Base-by-base conservation (phyloP, 805 yeast species). In the Metschnikowia proteae region DNA sequence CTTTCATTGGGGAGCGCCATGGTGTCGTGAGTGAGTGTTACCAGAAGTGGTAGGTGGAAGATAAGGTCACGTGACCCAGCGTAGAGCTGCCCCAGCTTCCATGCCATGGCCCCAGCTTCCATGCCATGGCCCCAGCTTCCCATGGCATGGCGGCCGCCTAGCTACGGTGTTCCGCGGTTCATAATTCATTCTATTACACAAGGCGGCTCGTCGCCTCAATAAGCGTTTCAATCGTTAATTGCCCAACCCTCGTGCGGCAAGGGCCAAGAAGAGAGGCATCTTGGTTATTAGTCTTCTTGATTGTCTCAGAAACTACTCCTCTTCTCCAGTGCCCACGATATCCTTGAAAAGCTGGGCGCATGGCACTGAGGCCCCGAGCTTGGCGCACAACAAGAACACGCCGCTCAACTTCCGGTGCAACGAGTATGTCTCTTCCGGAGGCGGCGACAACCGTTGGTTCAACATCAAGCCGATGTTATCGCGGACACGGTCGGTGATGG, bases 401-500 rank as follows among this genome's bases (percentile, higher is more conserved):
- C 99, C 99, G 62, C 96, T 87, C 61, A 94, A 82, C 63, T 94
- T 94, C 60, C 99, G 78, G 68, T 94, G 99, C 58, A 94, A 74
- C n/a, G 96, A 86, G 65, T 94, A 94, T 0, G 99, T 94, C 67
- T 94, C 99, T 61, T 94, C 98, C 2, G 99, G 99, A 10, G 99
- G 99, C 3, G 99, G 97, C 3, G 96, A 82, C 52, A 94, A 73
- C 57, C 99, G 80, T 66, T 94, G 96, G 52, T 84, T 80, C 52
- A 94, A 75, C 99, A 94, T 94, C 46, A 91, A 70, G 2, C 89
- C 83, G 56, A 94, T 88, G 60, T 91, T 90, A 3, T 81, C 84
- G 55, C 96, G 80, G 23, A 94, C 97, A 54, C 98, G 79, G 56
- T 89, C 97, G 5, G 98, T 90, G 38, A 94, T 92, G 10, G 97